phyloP scores from a whole-genome alignment of 345 rosid genomes.

The Conringia planisiliqua region DNA sequence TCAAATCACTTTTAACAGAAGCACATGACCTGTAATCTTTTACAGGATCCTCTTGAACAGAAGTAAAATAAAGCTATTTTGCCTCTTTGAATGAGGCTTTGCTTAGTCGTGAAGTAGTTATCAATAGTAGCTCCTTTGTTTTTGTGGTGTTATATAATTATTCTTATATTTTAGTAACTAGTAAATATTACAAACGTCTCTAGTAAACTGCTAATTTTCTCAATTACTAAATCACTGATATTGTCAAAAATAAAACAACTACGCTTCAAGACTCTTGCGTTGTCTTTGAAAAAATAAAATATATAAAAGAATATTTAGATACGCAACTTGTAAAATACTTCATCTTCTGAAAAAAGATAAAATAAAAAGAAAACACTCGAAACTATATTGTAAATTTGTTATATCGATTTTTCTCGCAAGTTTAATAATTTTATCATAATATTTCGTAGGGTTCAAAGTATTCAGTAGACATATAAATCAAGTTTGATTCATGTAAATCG shows the following conservation, averaged over 20 bases:
- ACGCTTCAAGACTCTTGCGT: not conserved
- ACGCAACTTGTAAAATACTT: not conserved
- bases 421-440: not conserved
- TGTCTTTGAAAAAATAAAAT: not conserved
- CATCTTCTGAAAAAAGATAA: not conserved
- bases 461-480: no score
- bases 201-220: not conserved
- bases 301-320: not conserved
- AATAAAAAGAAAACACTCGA: not conserved
- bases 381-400: not conserved
- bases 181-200: no score
- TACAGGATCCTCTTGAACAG: constrained; percentile 22
- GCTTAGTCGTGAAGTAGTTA: constrained; percentile 33
- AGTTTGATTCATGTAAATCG: no score
- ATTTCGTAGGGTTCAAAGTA: not conserved
- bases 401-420: not conserved
- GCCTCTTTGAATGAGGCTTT: constrained; percentile 25
- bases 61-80: constrained; percentile 23
- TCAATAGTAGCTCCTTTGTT: not conserved
- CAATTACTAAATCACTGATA: no score
- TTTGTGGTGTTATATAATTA: not conserved
- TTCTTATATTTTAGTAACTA: no score
- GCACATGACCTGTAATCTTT: constrained; percentile 32
- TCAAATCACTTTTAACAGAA: constrained; percentile 31
- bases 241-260: not conserved